phyloP scores from a whole-genome alignment of 108 stramenopile species.

The Pseudonitzschia multiseries region DNA sequence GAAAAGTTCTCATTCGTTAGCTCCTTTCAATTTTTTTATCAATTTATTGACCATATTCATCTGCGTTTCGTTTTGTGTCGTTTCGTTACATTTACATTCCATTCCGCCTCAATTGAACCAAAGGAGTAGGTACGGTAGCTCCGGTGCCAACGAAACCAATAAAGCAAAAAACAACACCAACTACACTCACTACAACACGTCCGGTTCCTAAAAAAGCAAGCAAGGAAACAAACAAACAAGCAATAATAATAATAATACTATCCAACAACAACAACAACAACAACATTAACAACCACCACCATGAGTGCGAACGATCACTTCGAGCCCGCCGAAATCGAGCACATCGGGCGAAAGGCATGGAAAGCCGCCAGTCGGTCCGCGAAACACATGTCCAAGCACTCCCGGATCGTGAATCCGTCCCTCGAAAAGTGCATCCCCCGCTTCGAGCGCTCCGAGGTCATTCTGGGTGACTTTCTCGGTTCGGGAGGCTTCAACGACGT shows the following conservation, averaged over 20 bases:
- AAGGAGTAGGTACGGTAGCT: no score
- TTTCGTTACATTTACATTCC: no score
- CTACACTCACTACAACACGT: no score
- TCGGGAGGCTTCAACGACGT: constrained; percentile 79
- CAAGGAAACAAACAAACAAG: background rate
- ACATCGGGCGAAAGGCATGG: constrained; percentile 50
- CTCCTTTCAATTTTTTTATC: no score
- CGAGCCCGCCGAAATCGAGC: constrained; percentile 36
- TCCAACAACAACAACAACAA: background rate
- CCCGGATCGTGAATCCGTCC: constrained; percentile 55
- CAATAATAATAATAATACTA: background rate
- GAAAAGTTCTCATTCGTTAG: no score
- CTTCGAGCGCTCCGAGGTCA: constrained; percentile 61
- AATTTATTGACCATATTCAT: no score
- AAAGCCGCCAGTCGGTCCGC: constrained; percentile 59
- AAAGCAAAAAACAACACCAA: no score
- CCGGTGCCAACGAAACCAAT: no score
- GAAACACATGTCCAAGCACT: constrained; percentile 61
- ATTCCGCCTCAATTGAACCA: no score
- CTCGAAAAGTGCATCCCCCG: constrained; percentile 62
- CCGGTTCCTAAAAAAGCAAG: no score
- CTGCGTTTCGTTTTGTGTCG: no score
- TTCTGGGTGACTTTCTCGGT: constrained; percentile 66
- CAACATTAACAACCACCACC: background rate
- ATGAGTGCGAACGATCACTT: constrained; percentile 35